Conservation (phyloP, 345 rosid genomes). For the Gossypium raimondii region DNA sequence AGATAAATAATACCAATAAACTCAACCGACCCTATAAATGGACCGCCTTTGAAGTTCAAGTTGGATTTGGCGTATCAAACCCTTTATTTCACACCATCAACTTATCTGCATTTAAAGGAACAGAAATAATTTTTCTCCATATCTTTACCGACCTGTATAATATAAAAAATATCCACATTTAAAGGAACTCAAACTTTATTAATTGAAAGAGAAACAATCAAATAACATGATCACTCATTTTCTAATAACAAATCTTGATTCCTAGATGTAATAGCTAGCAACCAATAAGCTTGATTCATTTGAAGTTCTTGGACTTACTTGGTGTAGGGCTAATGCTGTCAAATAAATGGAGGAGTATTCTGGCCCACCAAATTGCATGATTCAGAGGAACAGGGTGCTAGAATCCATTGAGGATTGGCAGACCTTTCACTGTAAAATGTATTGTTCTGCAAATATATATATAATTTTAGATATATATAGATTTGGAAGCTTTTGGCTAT, state of each 20-base stretch:
- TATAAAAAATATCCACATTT: not conserved
- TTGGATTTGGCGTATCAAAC: not conserved
- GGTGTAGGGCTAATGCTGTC: conserved; percentile 5
- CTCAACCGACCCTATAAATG: too few relatives aligned
- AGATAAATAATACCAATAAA: too few relatives aligned
- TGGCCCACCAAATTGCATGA: conserved; percentile 48
- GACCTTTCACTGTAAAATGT: conserved; percentile 22
- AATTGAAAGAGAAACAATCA: not conserved
- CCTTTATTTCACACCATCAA: not conserved
- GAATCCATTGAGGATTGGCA: conserved; percentile 34
- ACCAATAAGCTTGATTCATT: conserved; percentile 13
- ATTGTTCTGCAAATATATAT: conserved; percentile 10
- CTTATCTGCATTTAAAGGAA: not conserved
- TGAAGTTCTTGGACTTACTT: conserved; percentile 20
- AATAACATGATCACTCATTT: not conserved
- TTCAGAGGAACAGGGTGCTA: conserved; percentile 36
- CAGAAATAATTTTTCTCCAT: not conserved
- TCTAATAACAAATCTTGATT: not conserved
- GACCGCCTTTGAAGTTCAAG: too few relatives aligned
- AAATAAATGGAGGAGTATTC: conserved; percentile 12
- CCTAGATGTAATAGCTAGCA: conserved; percentile 2
- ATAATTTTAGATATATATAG: conserved; percentile 21
- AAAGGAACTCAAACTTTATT: not conserved
- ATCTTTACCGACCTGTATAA: not conserved
- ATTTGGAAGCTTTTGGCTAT: conserved; percentile 42